Conservation (phyloP, 2,329 filamentous ascomycete genomes). For the Calonectria leucothoes region DNA sequence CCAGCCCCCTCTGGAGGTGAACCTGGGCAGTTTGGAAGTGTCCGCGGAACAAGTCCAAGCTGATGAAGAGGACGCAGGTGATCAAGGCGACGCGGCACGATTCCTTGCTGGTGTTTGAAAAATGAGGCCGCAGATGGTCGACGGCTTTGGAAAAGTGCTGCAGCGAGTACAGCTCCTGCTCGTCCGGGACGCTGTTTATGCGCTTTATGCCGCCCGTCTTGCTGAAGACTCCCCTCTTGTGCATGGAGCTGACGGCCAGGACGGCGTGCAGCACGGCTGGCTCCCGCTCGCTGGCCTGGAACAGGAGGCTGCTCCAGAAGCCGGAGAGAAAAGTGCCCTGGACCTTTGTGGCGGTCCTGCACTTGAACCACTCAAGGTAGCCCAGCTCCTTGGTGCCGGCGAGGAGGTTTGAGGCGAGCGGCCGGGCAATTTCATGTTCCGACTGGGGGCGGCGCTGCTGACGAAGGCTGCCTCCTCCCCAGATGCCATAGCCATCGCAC, state of each 20-base stretch:
- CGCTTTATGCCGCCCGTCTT: constrained; percentile 11
- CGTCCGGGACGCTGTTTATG: background rate
- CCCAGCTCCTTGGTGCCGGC: constrained; percentile 25
- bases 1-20: constrained; percentile 58
- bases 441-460: background rate
- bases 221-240: constrained; percentile 35
- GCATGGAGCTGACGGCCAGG: constrained; percentile 51
- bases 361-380: constrained; percentile 47
- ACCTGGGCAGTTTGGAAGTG: constrained; percentile 49
- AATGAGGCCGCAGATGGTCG: constrained; percentile 48
- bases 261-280: constrained; percentile 54
- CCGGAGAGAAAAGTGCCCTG: constrained; percentile 48
- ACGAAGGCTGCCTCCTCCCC: constrained; percentile 22
- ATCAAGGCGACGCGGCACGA: constrained; percentile 53
- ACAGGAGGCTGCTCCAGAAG: constrained; percentile 53
- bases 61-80: constrained; percentile 51
- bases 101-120: constrained; percentile 35
- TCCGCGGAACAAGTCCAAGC: constrained; percentile 49
- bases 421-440: background rate
- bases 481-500: constrained; percentile 47
- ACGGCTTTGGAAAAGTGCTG: constrained; percentile 53
- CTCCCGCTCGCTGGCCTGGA: constrained; percentile 50
- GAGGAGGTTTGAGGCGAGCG: constrained; percentile 2
- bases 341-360: constrained; percentile 50
- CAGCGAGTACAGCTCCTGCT: constrained; percentile 38